A percentile compares a stretch with the other conserved stretches of the same genome.
Evolutionary conservation across 352 stramenopile genomes (phyloP).

Genomic region (Blastocystis sp.): DNA sequence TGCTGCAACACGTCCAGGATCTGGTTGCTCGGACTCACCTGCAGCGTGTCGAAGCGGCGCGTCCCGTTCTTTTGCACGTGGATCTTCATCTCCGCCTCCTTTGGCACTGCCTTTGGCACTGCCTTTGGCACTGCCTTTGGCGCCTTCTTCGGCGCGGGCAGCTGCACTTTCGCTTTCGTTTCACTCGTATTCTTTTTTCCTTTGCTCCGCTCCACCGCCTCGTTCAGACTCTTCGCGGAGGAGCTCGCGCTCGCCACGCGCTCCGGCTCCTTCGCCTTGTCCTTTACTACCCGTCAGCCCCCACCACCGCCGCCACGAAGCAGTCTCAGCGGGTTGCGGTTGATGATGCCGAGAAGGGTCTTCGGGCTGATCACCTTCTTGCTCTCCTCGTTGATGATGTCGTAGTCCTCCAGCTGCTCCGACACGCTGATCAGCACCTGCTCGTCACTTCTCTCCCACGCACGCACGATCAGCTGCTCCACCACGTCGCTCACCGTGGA

Average conservation of each 20-base stretch:
- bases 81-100: background rate
- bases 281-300: background rate
- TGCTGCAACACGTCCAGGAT: background rate
- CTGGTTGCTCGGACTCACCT: background rate
- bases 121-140: background rate
- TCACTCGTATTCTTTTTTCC: too few relatives aligned
- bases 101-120: background rate
- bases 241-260: background rate
- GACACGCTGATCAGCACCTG: background rate
- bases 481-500: background rate
- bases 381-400: background rate
- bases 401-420: background rate
- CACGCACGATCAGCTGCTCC: background rate
- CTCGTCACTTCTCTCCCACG: background rate
- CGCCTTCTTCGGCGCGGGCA: background rate
- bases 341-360: background rate
- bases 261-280: background rate
- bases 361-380: background rate
- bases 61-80: background rate
- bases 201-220: background rate
- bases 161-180: too few relatives aligned
- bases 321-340: background rate
- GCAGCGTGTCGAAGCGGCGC: background rate
- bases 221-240: background rate
- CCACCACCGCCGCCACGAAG: background rate